phyloP scores from a whole-genome alignment of 2,329 filamentous ascomycete genomes.

The Rhynchosporium agropyri region DNA sequence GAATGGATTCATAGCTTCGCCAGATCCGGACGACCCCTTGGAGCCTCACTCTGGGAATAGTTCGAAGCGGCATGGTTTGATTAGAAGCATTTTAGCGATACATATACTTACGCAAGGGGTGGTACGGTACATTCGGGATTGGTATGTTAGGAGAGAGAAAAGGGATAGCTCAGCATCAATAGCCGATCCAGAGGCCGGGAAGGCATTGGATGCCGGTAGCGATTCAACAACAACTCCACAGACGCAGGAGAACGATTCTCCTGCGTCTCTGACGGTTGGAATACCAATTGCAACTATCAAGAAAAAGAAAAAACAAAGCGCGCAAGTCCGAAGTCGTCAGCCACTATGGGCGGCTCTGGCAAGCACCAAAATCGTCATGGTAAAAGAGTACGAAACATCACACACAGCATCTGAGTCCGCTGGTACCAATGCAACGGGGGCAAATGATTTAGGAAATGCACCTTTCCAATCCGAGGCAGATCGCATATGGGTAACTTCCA shows the following conservation, averaged over 20 bases:
- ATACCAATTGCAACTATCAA: slow-evolving; percentile 61
- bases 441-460: slow-evolving; percentile 75
- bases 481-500: slow-evolving; percentile 80
- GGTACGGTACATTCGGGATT: slow-evolving; percentile 70
- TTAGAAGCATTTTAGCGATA: slow-evolving; percentile 69
- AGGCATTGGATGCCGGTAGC: slow-evolving; percentile 54
- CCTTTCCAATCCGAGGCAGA: slow-evolving; percentile 70
- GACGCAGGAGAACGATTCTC: slow-evolving; percentile 35
- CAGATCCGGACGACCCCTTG: slow-evolving; percentile 50
- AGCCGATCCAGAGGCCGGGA: slow-evolving; percentile 66
- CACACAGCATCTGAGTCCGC: slow-evolving; percentile 73
- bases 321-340: slow-evolving; percentile 86
- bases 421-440: slow-evolving; percentile 74
- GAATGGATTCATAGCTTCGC: slow-evolving; percentile 34
- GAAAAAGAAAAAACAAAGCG: slow-evolving; percentile 88
- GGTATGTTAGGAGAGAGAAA: slow-evolving; percentile 65
- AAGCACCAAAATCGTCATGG: slow-evolving; percentile 94
- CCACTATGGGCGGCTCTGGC: slow-evolving; percentile 93
- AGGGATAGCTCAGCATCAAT: slow-evolving; percentile 53
- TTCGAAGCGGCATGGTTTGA: slow-evolving; percentile 65
- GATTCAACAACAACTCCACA: slow-evolving; percentile 40
- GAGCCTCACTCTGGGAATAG: slow-evolving; percentile 49
- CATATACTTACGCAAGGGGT: slow-evolving; percentile 76
- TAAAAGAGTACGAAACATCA: slow-evolving; percentile 87
- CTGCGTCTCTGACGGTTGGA: slow-evolving; percentile 30